Conservation (phyloP, 139 green algal species). For the Nannochloris sp. region DNA sequence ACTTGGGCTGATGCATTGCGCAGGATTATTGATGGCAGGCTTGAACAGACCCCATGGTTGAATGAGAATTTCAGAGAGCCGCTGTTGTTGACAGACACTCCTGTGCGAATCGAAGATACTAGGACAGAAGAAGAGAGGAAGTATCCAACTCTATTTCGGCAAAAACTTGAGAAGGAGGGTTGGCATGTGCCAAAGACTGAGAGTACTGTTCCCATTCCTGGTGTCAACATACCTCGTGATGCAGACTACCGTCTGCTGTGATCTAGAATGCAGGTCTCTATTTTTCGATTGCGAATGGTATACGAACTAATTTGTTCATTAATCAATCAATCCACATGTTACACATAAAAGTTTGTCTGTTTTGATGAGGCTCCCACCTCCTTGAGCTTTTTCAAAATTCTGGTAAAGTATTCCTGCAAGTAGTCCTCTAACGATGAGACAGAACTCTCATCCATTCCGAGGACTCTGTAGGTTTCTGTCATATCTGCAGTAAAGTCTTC, state of each 20-base stretch:
- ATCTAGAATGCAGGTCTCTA: background rate
- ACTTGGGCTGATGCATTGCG: conserved; percentile 18
- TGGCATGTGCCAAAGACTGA: conserved; percentile 20
- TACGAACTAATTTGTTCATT: background rate
- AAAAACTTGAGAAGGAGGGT: conserved; percentile 30
- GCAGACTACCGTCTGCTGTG: background rate
- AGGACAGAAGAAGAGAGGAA: conserved; percentile 48
- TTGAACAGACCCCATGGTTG: conserved; percentile 56
- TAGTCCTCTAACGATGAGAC: conserved; percentile 79
- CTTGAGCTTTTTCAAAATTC: conserved; percentile 98
- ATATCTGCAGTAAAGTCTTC: conserved; percentile 81
- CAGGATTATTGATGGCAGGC: conserved; percentile 35
- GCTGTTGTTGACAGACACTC: conserved; percentile 42
- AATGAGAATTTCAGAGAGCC: conserved; percentile 64
- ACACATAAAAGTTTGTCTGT: conserved; percentile 93
- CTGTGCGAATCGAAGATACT: conserved; percentile 38
- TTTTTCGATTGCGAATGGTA: background rate
- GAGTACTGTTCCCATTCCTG: conserved; percentile 40
- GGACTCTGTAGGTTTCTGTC: conserved; percentile 80
- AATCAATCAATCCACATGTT: conserved; percentile 12
- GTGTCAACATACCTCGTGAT: conserved; percentile 6
- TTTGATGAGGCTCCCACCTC: conserved; percentile 81
- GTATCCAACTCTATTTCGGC: conserved; percentile 56
- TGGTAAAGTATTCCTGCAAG: conserved; percentile 87
- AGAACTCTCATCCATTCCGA: conserved; percentile 73